Percentiles rank a stretch among this genome's conserved stretches.
These are phyloP conservation scores for Penicillium decumbens DNA, from an alignment of 2,329 filamentous ascomycete species.

Conservation along the genomic window DNA sequence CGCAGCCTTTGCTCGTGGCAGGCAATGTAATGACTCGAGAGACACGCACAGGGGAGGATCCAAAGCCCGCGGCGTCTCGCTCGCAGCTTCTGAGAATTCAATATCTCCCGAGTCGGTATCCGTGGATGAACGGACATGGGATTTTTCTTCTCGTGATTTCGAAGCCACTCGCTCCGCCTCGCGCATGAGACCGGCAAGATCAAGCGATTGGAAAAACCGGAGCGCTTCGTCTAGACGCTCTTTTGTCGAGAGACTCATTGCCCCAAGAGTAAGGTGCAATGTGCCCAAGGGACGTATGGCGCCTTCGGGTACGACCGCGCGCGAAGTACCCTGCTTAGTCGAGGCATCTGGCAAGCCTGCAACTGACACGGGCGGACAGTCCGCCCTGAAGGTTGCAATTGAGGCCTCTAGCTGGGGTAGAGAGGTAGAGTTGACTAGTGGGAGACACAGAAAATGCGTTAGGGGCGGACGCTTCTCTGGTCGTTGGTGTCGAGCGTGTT, in stretches of 20 bases:
- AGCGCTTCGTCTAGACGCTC: conserved; percentile 48
- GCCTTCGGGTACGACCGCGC: conserved; percentile 53
- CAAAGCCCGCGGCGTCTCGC: background rate
- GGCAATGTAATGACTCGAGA: conserved; percentile 41
- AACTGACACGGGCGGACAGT: conserved; percentile 1
- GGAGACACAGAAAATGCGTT: conserved; percentile 47
- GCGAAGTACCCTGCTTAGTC: conserved; percentile 30
- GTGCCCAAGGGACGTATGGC: conserved; percentile 74
- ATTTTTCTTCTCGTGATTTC: background rate
- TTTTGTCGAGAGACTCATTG: conserved; percentile 65
- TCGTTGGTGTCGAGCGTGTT: conserved; percentile 9
- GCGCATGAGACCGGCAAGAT: conserved; percentile 40
- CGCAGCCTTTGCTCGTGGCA: conserved; percentile 34
- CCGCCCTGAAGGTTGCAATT: conserved; percentile 56
- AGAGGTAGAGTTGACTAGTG: conserved; percentile 60
- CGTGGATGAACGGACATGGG: background rate
- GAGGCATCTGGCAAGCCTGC: background rate
- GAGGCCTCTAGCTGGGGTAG: conserved; percentile 61
- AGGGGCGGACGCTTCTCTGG: conserved; percentile 31
- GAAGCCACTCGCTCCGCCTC: conserved; percentile 32
- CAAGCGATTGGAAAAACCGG: conserved; percentile 42
- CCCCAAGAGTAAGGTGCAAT: conserved; percentile 79
- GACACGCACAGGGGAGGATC: conserved; percentile 41
- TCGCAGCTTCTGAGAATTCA: background rate
- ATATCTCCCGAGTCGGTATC: background rate